Base-by-base conservation (phyloP, 139 green algal genomes). In the Chlamydomonas incerta region DNA sequence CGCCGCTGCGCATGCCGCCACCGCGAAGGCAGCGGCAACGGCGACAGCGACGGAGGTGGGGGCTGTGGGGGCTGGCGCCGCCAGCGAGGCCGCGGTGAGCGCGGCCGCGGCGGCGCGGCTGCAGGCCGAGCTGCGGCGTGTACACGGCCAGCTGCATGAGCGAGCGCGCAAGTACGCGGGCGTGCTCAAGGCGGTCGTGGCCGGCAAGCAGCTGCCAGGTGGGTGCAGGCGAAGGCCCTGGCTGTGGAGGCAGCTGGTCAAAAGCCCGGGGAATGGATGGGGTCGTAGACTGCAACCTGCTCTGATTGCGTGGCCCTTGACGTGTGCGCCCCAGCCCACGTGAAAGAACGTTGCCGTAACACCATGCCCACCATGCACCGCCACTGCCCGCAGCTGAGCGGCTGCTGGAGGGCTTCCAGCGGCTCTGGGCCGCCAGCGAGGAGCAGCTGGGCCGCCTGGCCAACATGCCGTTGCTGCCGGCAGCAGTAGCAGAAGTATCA, bases 161-260 rank as follows among this genome's bases (percentile, higher is more conserved):
- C 79, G 79, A 3, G 79, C 65, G 5, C 47, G 79, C 28, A 75
- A 57, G 65, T 75, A 76, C 31, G 66, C 46, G 9, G 21, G 35
- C 20, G 65, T 85, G 66, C 66, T 85, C 5, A 20, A 35, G 66
- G 65, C 79, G 9, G 68, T 75, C 47, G 79, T 55, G 3, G 47
- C 79, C 1, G 79, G 79, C 62, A 47, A 55, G 79, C 79, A 67
- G n/a, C 21, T 85, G 46, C 66, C 65, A 55, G 79, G 65, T 83
- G 75, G 31, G 62, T 65, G 20, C n/a, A n/a, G n/a, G n/a, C n/a
- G n/a, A n/a, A n/a, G n/a, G n/a, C 0, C 21, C 11, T 73, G 18
- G 18, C 58, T 9, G 15, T 11, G 58, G 13, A 65, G 18, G 18
- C 13, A 4, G 58, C 58, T 29, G 18, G 58, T 29, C 15, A 17